phyloP scores from a whole-genome alignment of 495 filamentous ascomycete species.

The Hypomontagnella submonticulosa region DNA sequence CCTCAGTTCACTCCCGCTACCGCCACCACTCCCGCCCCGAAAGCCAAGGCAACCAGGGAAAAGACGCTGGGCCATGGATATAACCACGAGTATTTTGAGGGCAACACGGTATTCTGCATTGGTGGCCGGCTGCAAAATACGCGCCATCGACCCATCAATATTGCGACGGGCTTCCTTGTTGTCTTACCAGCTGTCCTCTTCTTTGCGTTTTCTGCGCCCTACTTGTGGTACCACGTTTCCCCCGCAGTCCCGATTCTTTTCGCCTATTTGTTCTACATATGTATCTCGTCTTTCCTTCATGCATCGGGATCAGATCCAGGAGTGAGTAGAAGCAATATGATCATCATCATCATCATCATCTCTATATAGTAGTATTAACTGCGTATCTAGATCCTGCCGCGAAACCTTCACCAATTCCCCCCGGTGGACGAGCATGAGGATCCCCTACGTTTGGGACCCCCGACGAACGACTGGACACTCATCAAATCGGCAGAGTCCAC shows the following conservation, averaged over 20 bases:
- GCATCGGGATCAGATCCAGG: slow-evolving; percentile 92
- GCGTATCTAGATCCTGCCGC: slow-evolving; percentile 76
- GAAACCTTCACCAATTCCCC: slow-evolving; percentile 74
- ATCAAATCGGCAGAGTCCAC: slow-evolving; percentile 78
- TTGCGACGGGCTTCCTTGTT: slow-evolving; percentile 83
- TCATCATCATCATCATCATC: background rate
- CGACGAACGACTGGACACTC: slow-evolving; percentile 90
- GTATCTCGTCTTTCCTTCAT: slow-evolving; percentile 91
- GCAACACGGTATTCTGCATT: slow-evolving; percentile 89
- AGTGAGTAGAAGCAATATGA: slow-evolving; percentile 65
- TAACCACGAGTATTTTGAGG: slow-evolving; percentile 91
- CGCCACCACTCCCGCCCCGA: slow-evolving; percentile 39
- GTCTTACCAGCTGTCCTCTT: slow-evolving; percentile 82
- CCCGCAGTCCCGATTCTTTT: slow-evolving; percentile 92
- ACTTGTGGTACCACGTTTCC: slow-evolving; percentile 89
- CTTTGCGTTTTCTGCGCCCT: slow-evolving; percentile 87
- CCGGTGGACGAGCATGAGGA: slow-evolving; percentile 72
- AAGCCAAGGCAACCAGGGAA: slow-evolving; percentile 40
- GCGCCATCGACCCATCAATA: slow-evolving; percentile 87
- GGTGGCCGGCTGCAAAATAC: slow-evolving; percentile 90
- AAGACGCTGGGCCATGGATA: slow-evolving; percentile 64
- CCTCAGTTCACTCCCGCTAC: slow-evolving; percentile 63
- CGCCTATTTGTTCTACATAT: slow-evolving; percentile 88
- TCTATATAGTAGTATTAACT: slow-evolving; percentile 19
- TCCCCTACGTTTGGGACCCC: slow-evolving; percentile 80